A percentile compares a stretch with the other conserved stretches of the same genome.
These are phyloP conservation scores for Backusella circina DNA, from an alignment of 192 early-diverging fungal genomes.

Conservation along the genomic window DNA sequence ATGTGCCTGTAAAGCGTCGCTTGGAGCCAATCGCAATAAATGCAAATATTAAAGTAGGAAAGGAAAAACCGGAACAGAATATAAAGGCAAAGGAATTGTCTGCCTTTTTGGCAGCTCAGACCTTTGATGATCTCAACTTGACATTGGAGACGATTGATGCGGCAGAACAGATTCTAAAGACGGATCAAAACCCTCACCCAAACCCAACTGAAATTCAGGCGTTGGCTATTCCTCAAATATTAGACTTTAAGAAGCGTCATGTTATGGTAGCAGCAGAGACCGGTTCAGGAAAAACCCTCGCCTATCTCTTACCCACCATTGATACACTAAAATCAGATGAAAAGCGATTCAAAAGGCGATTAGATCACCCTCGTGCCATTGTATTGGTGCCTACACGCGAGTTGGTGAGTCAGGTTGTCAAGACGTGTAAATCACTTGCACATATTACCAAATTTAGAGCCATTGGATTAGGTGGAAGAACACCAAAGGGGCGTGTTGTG, in stretches of 20 bases:
- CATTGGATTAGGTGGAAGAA: slow-evolving; percentile 53
- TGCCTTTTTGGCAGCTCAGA: slow-evolving; percentile 14
- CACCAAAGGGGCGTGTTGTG: slow-evolving; percentile 42
- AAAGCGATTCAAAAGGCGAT: slow-evolving; percentile 54
- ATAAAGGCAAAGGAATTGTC: slow-evolving; percentile 22
- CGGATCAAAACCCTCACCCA: slow-evolving; percentile 28
- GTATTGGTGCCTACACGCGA: slow-evolving; percentile 88
- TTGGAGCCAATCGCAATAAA: slow-evolving; percentile 19
- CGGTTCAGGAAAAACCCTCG: slow-evolving; percentile 89
- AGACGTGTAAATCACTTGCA: slow-evolving; percentile 66
- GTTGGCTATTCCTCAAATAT: slow-evolving; percentile 70
- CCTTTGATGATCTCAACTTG: slow-evolving; percentile 67
- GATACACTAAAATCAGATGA: slow-evolving; percentile 70
- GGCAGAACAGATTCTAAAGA: background rate
- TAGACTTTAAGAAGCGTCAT: slow-evolving; percentile 39
- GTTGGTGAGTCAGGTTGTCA: slow-evolving; percentile 75
- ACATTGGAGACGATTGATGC: background rate
- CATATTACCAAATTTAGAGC: slow-evolving; percentile 68
- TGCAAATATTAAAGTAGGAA: background rate
- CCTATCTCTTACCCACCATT: slow-evolving; percentile 80
- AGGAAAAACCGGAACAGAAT: background rate
- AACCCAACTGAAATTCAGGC: slow-evolving; percentile 85
- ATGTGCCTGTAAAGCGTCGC: slow-evolving; percentile 32
- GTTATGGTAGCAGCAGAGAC: slow-evolving; percentile 85
- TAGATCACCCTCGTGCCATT: slow-evolving; percentile 78